These are phyloP conservation scores for Mucor saturninus DNA, from an alignment of 371 early-diverging fungal species.

Conservation along the genomic window DNA sequence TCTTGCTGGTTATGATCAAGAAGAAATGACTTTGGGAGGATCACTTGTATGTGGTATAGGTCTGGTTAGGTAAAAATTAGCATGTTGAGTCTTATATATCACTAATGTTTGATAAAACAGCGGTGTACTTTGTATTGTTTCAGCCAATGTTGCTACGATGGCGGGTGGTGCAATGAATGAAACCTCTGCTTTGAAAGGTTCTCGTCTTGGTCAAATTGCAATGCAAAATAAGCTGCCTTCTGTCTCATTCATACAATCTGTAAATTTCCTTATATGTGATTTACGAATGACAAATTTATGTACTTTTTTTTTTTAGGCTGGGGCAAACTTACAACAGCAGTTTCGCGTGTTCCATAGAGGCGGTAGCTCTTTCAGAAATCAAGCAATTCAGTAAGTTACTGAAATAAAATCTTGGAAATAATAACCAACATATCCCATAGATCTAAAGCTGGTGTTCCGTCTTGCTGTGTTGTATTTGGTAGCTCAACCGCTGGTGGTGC, in stretches of 20 bases:
- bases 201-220: conserved; percentile 62
- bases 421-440: conserved; percentile 33
- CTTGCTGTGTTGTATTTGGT: conserved; percentile 75
- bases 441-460: conserved; percentile 72
- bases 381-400: conserved; percentile 57
- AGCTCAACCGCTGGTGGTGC: conserved; percentile 84
- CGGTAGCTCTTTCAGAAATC: conserved; percentile 71
- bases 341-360: conserved; percentile 77
- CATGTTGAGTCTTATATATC: background rate
- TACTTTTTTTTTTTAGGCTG: conserved; percentile 53
- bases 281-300: background rate
- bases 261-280: conserved; percentile 24
- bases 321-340: conserved; percentile 78
- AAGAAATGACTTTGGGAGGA: conserved; percentile 73
- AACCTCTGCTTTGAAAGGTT: conserved; percentile 57
- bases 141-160: conserved; percentile 72
- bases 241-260: conserved; percentile 66
- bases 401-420: background rate
- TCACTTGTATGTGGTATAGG: conserved; percentile 76
- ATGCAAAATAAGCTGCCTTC: conserved; percentile 67
- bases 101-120: conserved; percentile 29
- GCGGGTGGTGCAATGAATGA: conserved; percentile 75
- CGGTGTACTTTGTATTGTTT: conserved; percentile 70
- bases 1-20: conserved; percentile 73
- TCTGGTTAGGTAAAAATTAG: conserved; percentile 61